Conservation (phyloP, 768 basidiomycete genomes). For the Podaxis pistillaris region DNA sequence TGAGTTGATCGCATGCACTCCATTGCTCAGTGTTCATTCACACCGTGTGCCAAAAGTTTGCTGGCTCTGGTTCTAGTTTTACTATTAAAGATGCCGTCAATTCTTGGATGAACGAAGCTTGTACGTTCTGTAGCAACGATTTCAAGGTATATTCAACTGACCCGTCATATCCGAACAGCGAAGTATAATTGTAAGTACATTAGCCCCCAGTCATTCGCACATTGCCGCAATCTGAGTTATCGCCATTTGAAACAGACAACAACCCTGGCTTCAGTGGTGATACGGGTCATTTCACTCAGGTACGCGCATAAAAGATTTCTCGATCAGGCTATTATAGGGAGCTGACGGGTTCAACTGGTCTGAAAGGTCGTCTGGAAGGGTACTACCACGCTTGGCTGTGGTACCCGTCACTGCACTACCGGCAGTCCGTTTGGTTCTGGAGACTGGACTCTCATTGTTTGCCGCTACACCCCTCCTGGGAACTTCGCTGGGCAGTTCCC, state of each 20-base stretch:
- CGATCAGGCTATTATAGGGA: neutral
- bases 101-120: constrained; percentile 29
- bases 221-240: too few species aligned
- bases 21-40: neutral
- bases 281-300: constrained; percentile 33
- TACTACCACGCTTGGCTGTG: constrained; percentile 49
- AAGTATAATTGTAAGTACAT: constrained; percentile 18
- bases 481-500: constrained; percentile 24
- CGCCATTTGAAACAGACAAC: constrained; percentile 20
- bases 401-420: constrained; percentile 34
- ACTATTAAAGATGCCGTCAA: constrained; percentile 21
- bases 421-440: constrained; percentile 23
- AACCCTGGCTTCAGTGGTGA: constrained; percentile 25
- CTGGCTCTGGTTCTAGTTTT: constrained; percentile 18
- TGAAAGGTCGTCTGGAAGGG: constrained; percentile 53
- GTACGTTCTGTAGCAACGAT: constrained; percentile 16
- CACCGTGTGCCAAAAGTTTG: constrained; percentile 14
- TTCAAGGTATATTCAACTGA: neutral
- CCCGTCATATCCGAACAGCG: constrained; percentile 9
- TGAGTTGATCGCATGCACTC: neutral
- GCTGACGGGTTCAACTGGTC: neutral
- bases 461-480: constrained; percentile 28
- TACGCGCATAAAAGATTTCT: neutral
- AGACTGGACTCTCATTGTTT: constrained; percentile 24
- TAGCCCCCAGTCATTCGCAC: too few species aligned